A percentile compares a stretch with the other conserved stretches of the same genome.
Conservation (phyloP, 116 monocot genomes). For the Phalaenopsis hybrid region DNA sequence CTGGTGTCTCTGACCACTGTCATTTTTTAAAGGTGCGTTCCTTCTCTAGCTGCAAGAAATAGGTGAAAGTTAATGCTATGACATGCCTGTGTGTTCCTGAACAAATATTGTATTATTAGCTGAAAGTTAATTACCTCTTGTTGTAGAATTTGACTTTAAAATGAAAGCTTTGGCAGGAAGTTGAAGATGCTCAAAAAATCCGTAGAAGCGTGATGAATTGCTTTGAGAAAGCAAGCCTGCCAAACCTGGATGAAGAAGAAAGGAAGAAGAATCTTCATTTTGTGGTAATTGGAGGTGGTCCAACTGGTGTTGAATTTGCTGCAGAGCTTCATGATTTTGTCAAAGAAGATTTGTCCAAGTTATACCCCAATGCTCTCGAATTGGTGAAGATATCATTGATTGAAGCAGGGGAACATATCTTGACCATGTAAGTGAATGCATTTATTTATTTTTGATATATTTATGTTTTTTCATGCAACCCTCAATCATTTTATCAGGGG, state of each 20-base stretch:
- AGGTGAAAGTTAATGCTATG: not conserved
- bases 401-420: conserved; percentile 86
- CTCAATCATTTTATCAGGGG: not conserved
- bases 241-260: conserved; percentile 73
- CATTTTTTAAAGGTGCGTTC: conserved; percentile 81
- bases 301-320: conserved; percentile 97
- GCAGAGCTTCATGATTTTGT: conserved; percentile 96
- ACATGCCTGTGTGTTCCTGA: too few species aligned
- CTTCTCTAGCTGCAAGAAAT: not conserved
- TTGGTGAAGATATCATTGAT: conserved; percentile 81
- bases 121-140: not conserved
- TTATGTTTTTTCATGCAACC: not conserved
- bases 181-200: conserved; percentile 92
- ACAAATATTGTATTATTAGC: not conserved
- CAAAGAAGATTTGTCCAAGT: conserved; percentile 63
- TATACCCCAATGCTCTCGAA: conserved; percentile 62
- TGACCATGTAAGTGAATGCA: conserved; percentile 73
- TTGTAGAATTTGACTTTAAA: not conserved
- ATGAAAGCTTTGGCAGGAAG: conserved; percentile 46
- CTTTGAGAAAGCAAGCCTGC: conserved; percentile 81
- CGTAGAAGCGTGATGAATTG: conserved; percentile 72
- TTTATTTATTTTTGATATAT: not conserved
- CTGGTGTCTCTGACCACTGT: conserved; percentile 84
- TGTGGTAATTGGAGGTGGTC: conserved; percentile 90
- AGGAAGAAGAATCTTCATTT: conserved; percentile 80